Base-by-base conservation (phyloP, 441 rosid species). In the Jatropha podagrica region DNA sequence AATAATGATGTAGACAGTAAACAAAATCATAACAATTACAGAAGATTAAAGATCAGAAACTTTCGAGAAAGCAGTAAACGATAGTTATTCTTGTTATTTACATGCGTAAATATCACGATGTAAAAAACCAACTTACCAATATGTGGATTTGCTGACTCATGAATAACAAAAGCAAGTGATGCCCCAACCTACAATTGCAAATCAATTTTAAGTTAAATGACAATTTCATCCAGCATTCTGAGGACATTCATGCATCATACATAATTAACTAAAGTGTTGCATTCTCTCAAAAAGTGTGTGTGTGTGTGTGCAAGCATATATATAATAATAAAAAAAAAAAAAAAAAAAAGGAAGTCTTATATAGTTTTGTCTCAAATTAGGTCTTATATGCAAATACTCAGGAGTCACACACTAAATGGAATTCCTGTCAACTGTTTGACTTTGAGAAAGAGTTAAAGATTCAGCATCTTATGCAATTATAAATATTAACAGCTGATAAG, bases 91-190 rank as follows among this genome's bases (percentile, higher is more conserved):
- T 10, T n/a, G 18, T 18, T 71, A 66, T 18, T 48, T 7, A 62
- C 40, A 62, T 0, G 58, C 68, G 51, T 42, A 70, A 75, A 65
- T 64, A 75, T 37, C 17, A 15, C 14, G 23, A 49, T 18, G 51
- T n/a, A 68, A 73, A 37, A 76, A 56, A 14, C 62, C 65, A 60
- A 82, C 94, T 84, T 81, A 92, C 99, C 99, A 7, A 93, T 92
- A 79, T 94, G 98, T 69, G 99, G 99, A 81, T 96, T 96, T 81
- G 98, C 99, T 41, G 98, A 96, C 84, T 96, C 99, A 23, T 94
- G 96, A 76, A 96, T 94, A 68, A 96, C 99, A 71, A 96, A 96
- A 81, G 97, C 96, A 80, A 96, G 97, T 44, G 99, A 91, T 80
- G 79, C 91, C 61, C 97, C 97, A 71, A 96, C 96, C 97, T 94